These are phyloP conservation scores for Amanita inopinata DNA, from an alignment of 768 basidiomycete genomes.

Conservation along the genomic window DNA sequence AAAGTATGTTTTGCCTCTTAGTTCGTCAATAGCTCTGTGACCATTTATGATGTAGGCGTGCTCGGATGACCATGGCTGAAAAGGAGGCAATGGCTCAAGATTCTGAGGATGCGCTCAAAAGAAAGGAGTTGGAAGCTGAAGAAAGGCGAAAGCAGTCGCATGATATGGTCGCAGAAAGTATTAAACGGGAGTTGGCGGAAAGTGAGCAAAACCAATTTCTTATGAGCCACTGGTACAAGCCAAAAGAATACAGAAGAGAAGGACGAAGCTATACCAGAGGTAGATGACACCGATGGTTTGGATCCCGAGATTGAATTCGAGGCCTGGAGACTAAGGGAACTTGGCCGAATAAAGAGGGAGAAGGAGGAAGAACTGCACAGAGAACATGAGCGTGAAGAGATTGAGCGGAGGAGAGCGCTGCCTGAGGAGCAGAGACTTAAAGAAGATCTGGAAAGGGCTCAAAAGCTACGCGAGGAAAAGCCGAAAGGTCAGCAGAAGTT, in stretches of 20 bases:
- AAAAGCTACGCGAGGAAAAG: slow-evolving; percentile 76
- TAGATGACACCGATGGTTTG: slow-evolving; percentile 92
- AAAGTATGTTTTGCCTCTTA: slow-evolving; percentile 49
- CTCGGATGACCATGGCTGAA: slow-evolving; percentile 63
- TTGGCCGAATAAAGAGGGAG: slow-evolving; percentile 89
- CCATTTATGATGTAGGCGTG: slow-evolving; percentile 41
- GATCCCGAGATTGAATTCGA: slow-evolving; percentile 90
- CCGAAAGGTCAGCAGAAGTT: slow-evolving; percentile 89
- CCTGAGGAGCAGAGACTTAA: slow-evolving; percentile 89
- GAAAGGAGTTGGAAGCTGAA: slow-evolving; percentile 67
- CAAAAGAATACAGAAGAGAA: slow-evolving; percentile 63
- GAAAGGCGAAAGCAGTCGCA: slow-evolving; percentile 84
- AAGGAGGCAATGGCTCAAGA: slow-evolving; percentile 59
- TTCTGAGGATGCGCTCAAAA: slow-evolving; percentile 62
- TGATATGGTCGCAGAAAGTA: slow-evolving; percentile 89
- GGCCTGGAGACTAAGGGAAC: slow-evolving; percentile 90
- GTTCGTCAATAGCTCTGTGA: not conserved
- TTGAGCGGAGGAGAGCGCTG: slow-evolving; percentile 83
- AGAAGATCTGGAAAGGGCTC: slow-evolving; percentile 85
- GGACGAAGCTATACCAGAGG: slow-evolving; percentile 70
- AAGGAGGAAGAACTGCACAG: slow-evolving; percentile 77
- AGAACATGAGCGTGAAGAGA: slow-evolving; percentile 82
- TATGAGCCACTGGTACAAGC: not conserved
- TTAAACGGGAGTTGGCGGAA: slow-evolving; percentile 82
- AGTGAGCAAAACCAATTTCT: slow-evolving; percentile 44